Conservation (phyloP, 768 basidiomycete species). For the Leccinum longicurvipes region DNA sequence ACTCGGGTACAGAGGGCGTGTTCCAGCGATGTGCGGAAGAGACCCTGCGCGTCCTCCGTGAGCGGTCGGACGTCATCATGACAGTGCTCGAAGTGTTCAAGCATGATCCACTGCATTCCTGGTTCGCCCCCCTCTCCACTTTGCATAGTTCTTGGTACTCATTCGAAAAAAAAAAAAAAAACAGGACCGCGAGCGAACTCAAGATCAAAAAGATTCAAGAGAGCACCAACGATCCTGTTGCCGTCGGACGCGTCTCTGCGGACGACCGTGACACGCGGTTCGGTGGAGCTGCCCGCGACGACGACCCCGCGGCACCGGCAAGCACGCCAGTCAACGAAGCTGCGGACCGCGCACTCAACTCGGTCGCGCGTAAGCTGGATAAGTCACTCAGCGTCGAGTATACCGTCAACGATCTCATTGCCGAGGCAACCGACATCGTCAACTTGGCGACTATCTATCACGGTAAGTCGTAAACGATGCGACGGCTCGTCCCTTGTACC, state of each 20-base stretch:
- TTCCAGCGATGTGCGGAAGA: no score
- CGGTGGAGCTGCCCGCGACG: constrained; percentile 28
- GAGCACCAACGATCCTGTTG: constrained; percentile 27
- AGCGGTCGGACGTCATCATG: constrained; percentile 82
- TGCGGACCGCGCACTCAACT: constrained; percentile 82
- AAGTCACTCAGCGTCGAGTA: constrained; percentile 87
- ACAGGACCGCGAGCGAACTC: constrained; percentile 74
- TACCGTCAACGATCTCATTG: constrained; percentile 89
- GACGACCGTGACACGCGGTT: constrained; percentile 29
- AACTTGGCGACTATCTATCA: constrained; percentile 78
- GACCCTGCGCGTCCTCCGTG: constrained; percentile 84
- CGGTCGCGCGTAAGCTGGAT: constrained; percentile 80
- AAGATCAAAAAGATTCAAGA: constrained; percentile 67
- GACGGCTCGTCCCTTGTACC: background rate
- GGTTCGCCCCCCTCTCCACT: constrained; percentile 47
- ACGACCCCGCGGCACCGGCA: constrained; percentile 47
- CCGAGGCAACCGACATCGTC: constrained; percentile 74
- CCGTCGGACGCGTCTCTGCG: constrained; percentile 19
- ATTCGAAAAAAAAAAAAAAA: no score
- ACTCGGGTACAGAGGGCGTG: no score
- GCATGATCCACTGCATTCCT: constrained; percentile 91
- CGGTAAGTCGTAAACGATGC: constrained; percentile 42
- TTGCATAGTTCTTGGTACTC: background rate
- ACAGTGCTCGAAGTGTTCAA: constrained; percentile 97
- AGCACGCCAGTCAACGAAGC: constrained; percentile 76